These are phyloP conservation scores for Grosmannia serpens DNA, from an alignment of 2,329 filamentous ascomycete genomes.

Conservation along the genomic window DNA sequence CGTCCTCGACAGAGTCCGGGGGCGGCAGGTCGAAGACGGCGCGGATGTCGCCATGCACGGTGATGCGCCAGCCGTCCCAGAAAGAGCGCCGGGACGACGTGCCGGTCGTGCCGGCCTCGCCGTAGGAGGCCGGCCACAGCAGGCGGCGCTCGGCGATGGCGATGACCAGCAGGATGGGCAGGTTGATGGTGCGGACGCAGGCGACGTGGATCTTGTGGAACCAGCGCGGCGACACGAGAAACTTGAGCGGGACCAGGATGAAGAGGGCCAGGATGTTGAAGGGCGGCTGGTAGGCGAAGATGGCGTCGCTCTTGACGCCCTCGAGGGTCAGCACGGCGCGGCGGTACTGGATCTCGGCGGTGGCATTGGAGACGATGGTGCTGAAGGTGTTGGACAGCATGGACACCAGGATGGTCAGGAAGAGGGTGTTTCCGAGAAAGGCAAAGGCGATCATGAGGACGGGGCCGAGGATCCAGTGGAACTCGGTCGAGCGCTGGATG, in stretches of 20 bases:
- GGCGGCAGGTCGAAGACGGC: conserved; percentile 63
- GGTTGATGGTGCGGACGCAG: conserved; percentile 61
- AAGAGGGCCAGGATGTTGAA: conserved; percentile 73
- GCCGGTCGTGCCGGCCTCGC: neutral
- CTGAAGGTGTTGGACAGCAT: conserved; percentile 79
- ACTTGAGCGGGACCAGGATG: conserved; percentile 65
- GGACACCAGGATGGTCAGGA: conserved; percentile 79
- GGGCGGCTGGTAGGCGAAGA: conserved; percentile 73
- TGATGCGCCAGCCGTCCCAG: conserved; percentile 58
- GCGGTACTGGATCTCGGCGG: conserved; percentile 75
- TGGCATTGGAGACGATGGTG: conserved; percentile 63
- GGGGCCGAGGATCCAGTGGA: conserved; percentile 71
- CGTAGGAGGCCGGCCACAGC: conserved; percentile 42
- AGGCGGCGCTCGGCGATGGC: conserved; percentile 57
- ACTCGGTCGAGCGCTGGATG: conserved; percentile 50
- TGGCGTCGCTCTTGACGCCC: conserved; percentile 72
- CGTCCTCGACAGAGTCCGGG: conserved; percentile 46
- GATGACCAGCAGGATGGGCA: conserved; percentile 62
- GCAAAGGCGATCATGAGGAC: conserved; percentile 73
- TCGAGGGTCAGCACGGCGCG: conserved; percentile 73
- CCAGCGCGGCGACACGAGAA: conserved; percentile 68
- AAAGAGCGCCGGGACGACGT: conserved; percentile 28
- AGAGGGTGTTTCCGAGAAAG: conserved; percentile 76
- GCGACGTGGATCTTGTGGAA: conserved; percentile 85
- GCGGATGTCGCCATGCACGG: conserved; percentile 59